Conservation (phyloP, 352 stramenopile species). For the Phytophthora cactorum region DNA sequence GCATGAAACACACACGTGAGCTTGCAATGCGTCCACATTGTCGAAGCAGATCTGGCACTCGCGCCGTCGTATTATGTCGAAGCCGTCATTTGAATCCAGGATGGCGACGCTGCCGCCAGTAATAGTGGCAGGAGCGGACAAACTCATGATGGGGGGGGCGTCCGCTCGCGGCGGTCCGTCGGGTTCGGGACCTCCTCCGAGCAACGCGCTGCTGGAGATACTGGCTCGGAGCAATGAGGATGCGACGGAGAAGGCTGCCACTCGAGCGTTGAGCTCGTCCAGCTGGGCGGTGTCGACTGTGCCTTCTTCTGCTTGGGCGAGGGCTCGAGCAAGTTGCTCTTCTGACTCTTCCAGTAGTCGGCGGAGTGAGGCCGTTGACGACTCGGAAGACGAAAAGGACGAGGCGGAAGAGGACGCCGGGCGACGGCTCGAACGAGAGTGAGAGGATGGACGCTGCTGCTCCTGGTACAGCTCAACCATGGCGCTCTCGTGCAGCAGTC, state of each 20-base stretch:
- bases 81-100: slow-evolving; percentile 17
- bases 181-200: slow-evolving; percentile 2
- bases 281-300: slow-evolving; percentile 36
- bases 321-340: slow-evolving; percentile 27
- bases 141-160: slow-evolving; percentile 16
- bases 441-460: slow-evolving; percentile 33
- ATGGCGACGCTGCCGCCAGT: slow-evolving; percentile 5
- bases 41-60: slow-evolving; percentile 86
- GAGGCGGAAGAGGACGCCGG: slow-evolving; percentile 18
- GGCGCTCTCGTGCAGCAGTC: slow-evolving; percentile 44
- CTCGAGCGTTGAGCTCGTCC: slow-evolving; percentile 47
- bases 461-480: slow-evolving; percentile 55
- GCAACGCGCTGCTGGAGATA: slow-evolving; percentile 47
- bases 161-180: slow-evolving; percentile 27
- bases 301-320: slow-evolving; percentile 30
- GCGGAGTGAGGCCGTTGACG: slow-evolving; percentile 34
- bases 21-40: slow-evolving; percentile 49
- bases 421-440: slow-evolving; percentile 11
- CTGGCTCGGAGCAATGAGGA: slow-evolving; percentile 48
- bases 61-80: slow-evolving; percentile 34
- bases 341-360: slow-evolving; percentile 38
- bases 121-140: slow-evolving; percentile 19
- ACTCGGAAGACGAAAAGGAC: slow-evolving; percentile 33
- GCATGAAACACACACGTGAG: slow-evolving; percentile 57
- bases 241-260: slow-evolving; percentile 41